A percentile compares a stretch with the other conserved stretches of the same genome.
Conservation (phyloP, 345 rosid species). For the Tarenaya hassleriana region DNA sequence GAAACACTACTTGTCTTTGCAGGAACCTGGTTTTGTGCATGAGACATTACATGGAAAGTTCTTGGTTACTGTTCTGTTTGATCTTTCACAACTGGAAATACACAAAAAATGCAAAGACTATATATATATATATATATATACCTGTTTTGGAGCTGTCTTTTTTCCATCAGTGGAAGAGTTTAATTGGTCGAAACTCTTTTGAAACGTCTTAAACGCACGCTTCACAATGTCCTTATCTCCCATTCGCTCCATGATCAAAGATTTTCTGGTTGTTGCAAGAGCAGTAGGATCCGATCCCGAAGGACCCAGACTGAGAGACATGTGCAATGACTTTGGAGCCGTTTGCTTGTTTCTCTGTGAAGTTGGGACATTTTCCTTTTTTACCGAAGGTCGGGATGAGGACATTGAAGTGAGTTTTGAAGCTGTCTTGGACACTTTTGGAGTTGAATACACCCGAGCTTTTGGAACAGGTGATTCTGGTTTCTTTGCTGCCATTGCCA, state of each 20-base stretch:
- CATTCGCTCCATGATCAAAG: constrained; percentile 85
- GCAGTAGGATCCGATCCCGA: constrained; percentile 36
- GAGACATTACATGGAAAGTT: too few relatives aligned
- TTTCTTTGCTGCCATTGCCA: constrained; percentile 38
- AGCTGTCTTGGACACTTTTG: constrained; percentile 45
- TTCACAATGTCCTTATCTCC: constrained; percentile 92
- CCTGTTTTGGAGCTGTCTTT: constrained; percentile 49
- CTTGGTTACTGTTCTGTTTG: not conserved
- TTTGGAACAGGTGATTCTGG: constrained; percentile 32
- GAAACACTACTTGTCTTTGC: constrained; percentile 43
- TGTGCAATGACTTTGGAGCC: constrained; percentile 66
- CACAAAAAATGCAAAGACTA: not conserved
- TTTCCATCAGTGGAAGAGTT: constrained; percentile 37
- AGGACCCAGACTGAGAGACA: constrained; percentile 52
- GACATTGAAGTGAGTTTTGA: constrained; percentile 43
- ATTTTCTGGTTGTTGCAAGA: constrained; percentile 40
- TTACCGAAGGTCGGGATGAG: constrained; percentile 32
- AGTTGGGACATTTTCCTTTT: constrained; percentile 32
- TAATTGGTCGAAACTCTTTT: constrained; percentile 41
- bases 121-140: too few relatives aligned
- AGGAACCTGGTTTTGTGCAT: constrained; percentile 30
- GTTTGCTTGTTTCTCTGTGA: constrained; percentile 44
- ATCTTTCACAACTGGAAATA: not conserved
- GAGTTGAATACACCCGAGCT: constrained; percentile 28
- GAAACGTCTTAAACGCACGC: constrained; percentile 79